These are phyloP conservation scores for Westerdykella sp. DNA, from an alignment of 2,329 filamentous ascomycete species.

Conservation along the genomic window DNA sequence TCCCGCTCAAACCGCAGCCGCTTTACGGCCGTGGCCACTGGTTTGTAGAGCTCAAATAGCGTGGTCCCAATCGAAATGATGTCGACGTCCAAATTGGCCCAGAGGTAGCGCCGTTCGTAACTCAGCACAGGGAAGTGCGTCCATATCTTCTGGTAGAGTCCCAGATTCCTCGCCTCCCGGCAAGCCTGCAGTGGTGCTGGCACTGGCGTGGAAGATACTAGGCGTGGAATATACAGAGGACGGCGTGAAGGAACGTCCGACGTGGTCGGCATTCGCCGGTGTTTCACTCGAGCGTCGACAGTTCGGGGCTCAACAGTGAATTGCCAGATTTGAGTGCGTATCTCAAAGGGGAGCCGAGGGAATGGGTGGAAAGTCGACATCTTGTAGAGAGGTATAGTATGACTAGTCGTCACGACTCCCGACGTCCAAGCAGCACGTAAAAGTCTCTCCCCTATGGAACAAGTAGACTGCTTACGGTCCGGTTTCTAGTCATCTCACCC, in stretches of 20 bases:
- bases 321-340: conserved; percentile 7
- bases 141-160: conserved; percentile 2
- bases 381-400: no score
- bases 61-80: background rate
- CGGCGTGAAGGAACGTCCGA: no score
- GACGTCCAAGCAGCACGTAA: no score
- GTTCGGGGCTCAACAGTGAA: conserved; percentile 9
- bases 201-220: conserved; percentile 1
- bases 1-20: background rate
- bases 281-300: background rate
- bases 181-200: conserved; percentile 5
- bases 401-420: no score
- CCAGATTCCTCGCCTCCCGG: conserved; percentile 7
- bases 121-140: background rate
- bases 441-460: no score
- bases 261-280: background rate
- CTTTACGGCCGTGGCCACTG: background rate
- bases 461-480: no score
- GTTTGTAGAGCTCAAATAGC: background rate
- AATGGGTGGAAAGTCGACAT: conserved; percentile 7
- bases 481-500: no score
- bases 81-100: background rate
- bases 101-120: background rate
- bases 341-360: conserved; percentile 5
- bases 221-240: no score